Base-by-base conservation (phyloP, 495 filamentous ascomycete genomes). In the Aspergillus coremiiformis region DNA sequence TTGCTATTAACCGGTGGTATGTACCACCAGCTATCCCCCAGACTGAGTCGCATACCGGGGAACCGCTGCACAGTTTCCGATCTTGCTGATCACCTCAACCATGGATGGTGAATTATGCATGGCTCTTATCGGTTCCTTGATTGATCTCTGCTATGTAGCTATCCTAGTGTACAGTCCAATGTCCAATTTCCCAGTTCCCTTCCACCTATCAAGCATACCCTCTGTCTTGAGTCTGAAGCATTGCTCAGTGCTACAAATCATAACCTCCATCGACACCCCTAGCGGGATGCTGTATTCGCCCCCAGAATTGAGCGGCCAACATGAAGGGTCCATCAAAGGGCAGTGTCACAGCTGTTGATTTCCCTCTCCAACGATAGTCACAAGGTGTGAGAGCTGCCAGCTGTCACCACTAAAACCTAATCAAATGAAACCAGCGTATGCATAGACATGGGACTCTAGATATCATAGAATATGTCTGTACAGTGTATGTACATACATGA, bases 341-440 rank as follows among this genome's bases (percentile, higher is more conserved):
- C 33, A 55, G 48, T 57, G 52, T 57, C 59, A 56, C 53, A 49
- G 44, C 45, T 30, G 42, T 30, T 49, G 32, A 29, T 46, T 51
- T 45, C 48, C 24, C 17, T 30, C 24, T 33, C 33, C 48, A 51
- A 23, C n/a, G n/a, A 22, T 10, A 56, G 53, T 63, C 60, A 63
- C 60, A 59, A 63, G 60, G 52, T 29, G 48, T 21, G 22, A 46
- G 32, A 23, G n/a, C 39, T 52, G 60, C 60, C 60, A 63, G 60
- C 47, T 63, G 60, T 63, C 60, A 58, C 51, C 52, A 55, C 46
- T 57, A 52, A 19, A 47, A 26, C 46, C 37, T 41, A 46, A 29
- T 39, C 50, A 20, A 33, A 39, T 44, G 47, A 22, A 39, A 52
- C 53, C 44, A 48, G 24, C 15, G 45, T 45, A 49, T 37, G 44